Evolutionary conservation across 768 basidiomycete species (phyloP).

Genomic region (Trametes meyenii): DNA sequence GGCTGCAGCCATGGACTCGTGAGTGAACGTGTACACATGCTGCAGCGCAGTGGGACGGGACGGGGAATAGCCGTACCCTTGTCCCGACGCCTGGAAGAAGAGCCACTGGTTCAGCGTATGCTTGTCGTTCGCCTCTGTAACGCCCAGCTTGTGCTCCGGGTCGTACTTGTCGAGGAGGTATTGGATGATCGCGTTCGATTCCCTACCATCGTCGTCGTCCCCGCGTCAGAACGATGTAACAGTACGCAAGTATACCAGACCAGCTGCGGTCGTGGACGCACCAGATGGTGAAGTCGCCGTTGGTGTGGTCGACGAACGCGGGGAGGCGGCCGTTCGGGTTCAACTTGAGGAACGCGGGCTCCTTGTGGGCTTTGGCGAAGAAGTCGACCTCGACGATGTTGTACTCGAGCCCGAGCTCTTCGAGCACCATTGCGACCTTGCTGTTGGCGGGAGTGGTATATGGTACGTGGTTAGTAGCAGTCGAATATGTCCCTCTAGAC

Average conservation of each 20-base stretch:
- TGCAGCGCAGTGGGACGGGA: not conserved
- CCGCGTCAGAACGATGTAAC: not conserved
- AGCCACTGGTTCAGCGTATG: constrained; percentile 43
- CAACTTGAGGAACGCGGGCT: constrained; percentile 28
- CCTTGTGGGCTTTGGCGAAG: constrained; percentile 31
- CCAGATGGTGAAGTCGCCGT: constrained; percentile 38
- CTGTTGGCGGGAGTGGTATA: constrained; percentile 2
- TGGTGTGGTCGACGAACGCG: constrained; percentile 38
- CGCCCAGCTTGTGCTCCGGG: constrained; percentile 39
- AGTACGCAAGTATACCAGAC: not conserved
- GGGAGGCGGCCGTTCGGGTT: constrained; percentile 43
- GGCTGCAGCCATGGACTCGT: not conserved
- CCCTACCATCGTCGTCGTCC: constrained; percentile 18
- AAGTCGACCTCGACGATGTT: constrained; percentile 32
- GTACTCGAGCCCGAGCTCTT: constrained; percentile 34
- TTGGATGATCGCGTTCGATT: constrained; percentile 44
- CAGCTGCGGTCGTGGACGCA: not conserved
- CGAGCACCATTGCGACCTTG: constrained; percentile 32
- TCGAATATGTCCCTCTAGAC: not conserved
- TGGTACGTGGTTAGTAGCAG: not conserved
- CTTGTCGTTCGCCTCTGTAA: constrained; percentile 21
- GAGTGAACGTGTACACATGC: not conserved
- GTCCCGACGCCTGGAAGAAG: constrained; percentile 43
- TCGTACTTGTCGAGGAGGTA: constrained; percentile 52
- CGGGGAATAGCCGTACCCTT: constrained; percentile 25